Evolutionary conservation across 1,284 basidiomycete genomes (phyloP), one percentile per base, ranked within the genome.

Genomic region (Trichosporon sp.): DNA sequence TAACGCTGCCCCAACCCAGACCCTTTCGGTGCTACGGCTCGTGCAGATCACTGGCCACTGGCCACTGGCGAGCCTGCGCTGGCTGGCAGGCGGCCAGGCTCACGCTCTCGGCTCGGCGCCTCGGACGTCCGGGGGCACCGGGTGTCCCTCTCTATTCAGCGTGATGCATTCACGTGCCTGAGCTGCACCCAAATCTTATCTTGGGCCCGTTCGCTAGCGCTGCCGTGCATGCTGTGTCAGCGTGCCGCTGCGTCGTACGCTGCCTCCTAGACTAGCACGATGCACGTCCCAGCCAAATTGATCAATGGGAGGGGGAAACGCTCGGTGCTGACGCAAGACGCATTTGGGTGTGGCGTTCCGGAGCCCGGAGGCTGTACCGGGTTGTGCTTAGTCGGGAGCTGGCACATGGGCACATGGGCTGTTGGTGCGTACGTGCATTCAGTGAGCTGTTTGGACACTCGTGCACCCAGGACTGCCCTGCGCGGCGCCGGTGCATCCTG

Each of bases 161-260:
- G 47, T 51, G 47, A 51, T 51, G 47, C 47, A 51, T 51, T 51
- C 47, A 51, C 47, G 47, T 51, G 47, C 47, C 47, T 51, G 47
- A 25, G 21, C 47, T 51, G 47, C 21, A 51, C 47, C 47, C 47
- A 51, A 51, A 51, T 51, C 47, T 51, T 51, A 51, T 51, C 47
- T 51, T 25, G 21, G 47, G 3, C 47, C 47, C 47, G 7, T 8
- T 2, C 5, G 3, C 47, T 51, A 51, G 47, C 18, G 47, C 47
- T 51, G 21, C 47, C 47, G 47, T 18, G 6, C 13, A n/a, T 18
- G 38, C 38, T 42, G 38, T 42, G 38, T 18, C 38, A 18, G 3
- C 3, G 21, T 51, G 21, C 18, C 47, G 21, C 21, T 51, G 47
- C 23, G 47, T 25, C 47, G 47, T 25, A 42, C 15, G 15, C 18